These are phyloP conservation scores for Colletotrichum euphorbiae DNA, from an alignment of 2,329 filamentous ascomycete genomes.

Conservation along the genomic window DNA sequence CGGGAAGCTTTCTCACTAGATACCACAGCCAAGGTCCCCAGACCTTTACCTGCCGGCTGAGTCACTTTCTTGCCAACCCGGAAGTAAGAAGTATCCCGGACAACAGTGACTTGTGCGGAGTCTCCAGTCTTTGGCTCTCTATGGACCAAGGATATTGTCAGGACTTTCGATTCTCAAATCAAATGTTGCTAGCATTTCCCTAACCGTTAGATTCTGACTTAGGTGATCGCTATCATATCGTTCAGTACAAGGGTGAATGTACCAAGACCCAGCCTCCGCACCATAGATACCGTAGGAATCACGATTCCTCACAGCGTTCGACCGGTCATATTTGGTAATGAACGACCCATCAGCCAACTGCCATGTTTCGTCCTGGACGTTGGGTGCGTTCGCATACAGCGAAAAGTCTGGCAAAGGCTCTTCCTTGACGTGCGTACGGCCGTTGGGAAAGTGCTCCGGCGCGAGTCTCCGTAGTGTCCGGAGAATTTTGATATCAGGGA, in stretches of 20 bases:
- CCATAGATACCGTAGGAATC: slow-evolving; percentile 39
- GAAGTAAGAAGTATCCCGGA: slow-evolving; percentile 39
- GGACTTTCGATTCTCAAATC: background rate
- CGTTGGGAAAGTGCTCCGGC: slow-evolving; percentile 33
- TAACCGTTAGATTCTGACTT: slow-evolving; percentile 36
- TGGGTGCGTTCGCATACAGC: slow-evolving; percentile 35
- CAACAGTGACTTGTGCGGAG: slow-evolving; percentile 36
- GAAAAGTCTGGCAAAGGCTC: slow-evolving; percentile 38
- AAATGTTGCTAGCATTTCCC: background rate
- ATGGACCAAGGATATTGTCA: slow-evolving; percentile 22
- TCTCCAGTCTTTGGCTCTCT: slow-evolving; percentile 39
- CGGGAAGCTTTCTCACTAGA: slow-evolving; percentile 12
- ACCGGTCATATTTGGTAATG: slow-evolving; percentile 40
- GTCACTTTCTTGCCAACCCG: slow-evolving; percentile 30
- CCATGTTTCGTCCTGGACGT: slow-evolving; percentile 40
- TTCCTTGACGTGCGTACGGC: slow-evolving; percentile 35
- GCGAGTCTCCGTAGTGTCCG: slow-evolving; percentile 35
- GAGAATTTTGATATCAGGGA: slow-evolving; percentile 37
- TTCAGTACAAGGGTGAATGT: slow-evolving; percentile 35
- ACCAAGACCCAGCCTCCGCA: slow-evolving; percentile 33
- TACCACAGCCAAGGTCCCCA: slow-evolving; percentile 40
- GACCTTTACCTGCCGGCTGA: slow-evolving; percentile 33
- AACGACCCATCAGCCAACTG: slow-evolving; percentile 35
- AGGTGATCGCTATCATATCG: slow-evolving; percentile 37
- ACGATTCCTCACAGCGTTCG: slow-evolving; percentile 37